A percentile compares a stretch with the other conserved stretches of the same genome.
Evolutionary conservation across 768 basidiomycete species (phyloP).

Genomic region (Calocera viscosa): DNA sequence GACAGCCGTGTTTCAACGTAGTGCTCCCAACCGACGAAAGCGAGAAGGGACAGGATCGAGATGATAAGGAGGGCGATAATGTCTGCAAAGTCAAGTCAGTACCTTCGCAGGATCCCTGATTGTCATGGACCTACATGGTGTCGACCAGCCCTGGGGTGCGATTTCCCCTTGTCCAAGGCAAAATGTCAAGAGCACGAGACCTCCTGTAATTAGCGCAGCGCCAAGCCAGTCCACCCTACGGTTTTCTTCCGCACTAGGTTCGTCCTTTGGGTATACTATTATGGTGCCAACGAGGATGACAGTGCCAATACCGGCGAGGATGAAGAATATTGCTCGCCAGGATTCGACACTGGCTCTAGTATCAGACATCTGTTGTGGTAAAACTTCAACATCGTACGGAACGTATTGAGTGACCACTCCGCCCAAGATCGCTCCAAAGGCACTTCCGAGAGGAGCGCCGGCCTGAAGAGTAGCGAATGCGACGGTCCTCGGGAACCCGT

Average conservation of each 20-base stretch:
- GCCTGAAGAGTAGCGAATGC: conserved; percentile 78
- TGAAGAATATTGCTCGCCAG: conserved; percentile 59
- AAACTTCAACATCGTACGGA: conserved; percentile 22
- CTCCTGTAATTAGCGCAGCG: conserved; percentile 48
- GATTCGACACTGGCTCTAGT: conserved; percentile 18
- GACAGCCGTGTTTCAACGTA: conserved; percentile 36
- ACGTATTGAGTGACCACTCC: conserved; percentile 54
- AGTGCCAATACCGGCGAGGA: conserved; percentile 45
- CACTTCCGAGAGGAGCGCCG: conserved; percentile 71
- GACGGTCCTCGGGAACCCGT: conserved; percentile 49
- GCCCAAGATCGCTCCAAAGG: conserved; percentile 54
- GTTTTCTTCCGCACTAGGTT: conserved; percentile 23
- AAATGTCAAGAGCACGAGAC: conserved; percentile 59
- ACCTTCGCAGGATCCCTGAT: neutral
- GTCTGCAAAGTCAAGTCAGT: conserved; percentile 30
- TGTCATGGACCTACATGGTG: conserved; percentile 34
- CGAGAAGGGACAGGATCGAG: conserved; percentile 42
- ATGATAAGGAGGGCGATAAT: conserved; percentile 58
- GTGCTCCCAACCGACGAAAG: conserved; percentile 56
- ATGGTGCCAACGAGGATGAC: conserved; percentile 42
- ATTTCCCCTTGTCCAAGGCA: conserved; percentile 55
- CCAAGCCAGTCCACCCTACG: conserved; percentile 66
- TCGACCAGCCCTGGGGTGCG: conserved; percentile 48
- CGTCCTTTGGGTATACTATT: conserved; percentile 49
- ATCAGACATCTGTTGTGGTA: too few species aligned